phyloP scores from a whole-genome alignment of 306 rosid species.

The Glycine tomentella region DNA sequence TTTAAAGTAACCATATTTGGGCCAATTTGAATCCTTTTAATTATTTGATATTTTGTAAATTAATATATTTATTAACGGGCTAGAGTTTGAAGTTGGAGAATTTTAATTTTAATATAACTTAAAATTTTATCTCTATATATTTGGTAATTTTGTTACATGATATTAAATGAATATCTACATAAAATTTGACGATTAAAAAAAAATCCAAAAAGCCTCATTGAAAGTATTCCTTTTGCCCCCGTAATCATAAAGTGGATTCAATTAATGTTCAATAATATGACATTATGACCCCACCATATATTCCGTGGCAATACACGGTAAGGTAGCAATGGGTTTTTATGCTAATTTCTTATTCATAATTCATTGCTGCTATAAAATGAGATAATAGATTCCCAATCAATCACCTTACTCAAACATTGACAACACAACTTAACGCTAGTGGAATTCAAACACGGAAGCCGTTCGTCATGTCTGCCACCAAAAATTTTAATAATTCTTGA shows the following conservation, averaged over 20 bases:
- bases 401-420: constrained; percentile 4
- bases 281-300: background rate
- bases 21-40: background rate
- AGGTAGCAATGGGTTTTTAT: background rate
- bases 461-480: constrained; percentile 35
- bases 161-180: background rate
- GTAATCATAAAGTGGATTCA: background rate
- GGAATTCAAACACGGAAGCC: constrained; percentile 43
- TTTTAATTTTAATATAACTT: too few relatives aligned
- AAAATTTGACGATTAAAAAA: background rate
- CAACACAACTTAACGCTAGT: constrained; percentile 15
- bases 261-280: background rate
- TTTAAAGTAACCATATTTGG: background rate
- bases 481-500: constrained; percentile 29
- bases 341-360: background rate
- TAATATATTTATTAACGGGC: background rate
- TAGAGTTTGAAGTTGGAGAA: background rate
- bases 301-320: constrained; percentile 36
- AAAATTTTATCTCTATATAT: background rate
- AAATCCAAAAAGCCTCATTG: constrained; percentile 6
- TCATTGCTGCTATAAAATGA: background rate
- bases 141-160: background rate
- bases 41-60: background rate
- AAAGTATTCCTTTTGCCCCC: background rate
- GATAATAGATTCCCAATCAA: constrained; percentile 39